Conservation (phyloP, 169 alveolate genomes). For the Eimeria nieschulzi region DNA sequence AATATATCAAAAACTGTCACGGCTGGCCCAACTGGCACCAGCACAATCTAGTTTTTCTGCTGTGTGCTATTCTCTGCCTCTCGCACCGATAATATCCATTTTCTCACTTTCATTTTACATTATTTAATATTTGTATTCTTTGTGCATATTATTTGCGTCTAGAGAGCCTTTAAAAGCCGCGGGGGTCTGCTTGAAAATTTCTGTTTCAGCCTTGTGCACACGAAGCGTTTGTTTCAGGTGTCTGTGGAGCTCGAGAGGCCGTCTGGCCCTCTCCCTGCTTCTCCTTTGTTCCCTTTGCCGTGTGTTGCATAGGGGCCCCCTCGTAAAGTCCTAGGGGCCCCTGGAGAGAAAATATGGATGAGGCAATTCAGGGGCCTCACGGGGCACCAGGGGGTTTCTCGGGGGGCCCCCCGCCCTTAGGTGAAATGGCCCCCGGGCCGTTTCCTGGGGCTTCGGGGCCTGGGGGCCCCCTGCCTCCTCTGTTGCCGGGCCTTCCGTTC, state of each 20-base stretch:
- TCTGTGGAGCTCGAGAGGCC: slow-evolving; percentile 10
- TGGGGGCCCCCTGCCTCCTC: slow-evolving; percentile 55
- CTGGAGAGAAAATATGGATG: slow-evolving; percentile 46
- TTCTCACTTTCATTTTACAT: too few species aligned
- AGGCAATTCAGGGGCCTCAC: slow-evolving; percentile 49
- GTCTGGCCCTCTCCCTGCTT: background rate
- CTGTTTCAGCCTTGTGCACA: too few species aligned
- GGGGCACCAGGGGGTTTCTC: slow-evolving; percentile 49
- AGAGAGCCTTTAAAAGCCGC: too few species aligned
- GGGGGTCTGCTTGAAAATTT: too few species aligned
- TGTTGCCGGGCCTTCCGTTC: slow-evolving; percentile 50
- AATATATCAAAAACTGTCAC: too few species aligned
- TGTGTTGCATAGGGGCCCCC: slow-evolving; percentile 41
- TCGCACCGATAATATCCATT: too few species aligned
- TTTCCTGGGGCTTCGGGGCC: slow-evolving; percentile 35
- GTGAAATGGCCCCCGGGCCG: slow-evolving; percentile 32
- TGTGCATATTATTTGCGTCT: too few species aligned
- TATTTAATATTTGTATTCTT: too few species aligned
- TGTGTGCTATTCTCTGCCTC: too few species aligned
- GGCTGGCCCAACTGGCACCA: too few species aligned
- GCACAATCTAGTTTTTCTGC: too few species aligned
- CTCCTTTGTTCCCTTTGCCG: background rate
- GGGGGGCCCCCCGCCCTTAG: slow-evolving; percentile 61
- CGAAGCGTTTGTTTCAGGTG: too few species aligned
- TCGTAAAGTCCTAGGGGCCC: background rate